Conservation (phyloP, 495 filamentous ascomycete genomes). For the Evansstolkia leycettana region DNA sequence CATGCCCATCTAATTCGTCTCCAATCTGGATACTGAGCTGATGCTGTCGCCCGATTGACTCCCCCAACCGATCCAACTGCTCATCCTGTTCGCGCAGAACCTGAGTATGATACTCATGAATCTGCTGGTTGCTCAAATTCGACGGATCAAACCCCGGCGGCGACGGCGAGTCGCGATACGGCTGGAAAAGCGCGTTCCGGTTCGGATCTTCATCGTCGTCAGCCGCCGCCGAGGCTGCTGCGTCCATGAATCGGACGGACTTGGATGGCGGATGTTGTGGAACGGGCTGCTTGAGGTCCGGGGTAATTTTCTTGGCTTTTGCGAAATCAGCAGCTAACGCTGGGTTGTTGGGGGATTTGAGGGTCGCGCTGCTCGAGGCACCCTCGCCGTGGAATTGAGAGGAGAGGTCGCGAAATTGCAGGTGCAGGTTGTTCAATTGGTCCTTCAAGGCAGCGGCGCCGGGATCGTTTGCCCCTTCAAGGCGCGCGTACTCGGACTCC, state of each 20-base stretch:
- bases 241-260: conserved; percentile 85
- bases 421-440: conserved; percentile 47
- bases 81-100: conserved; percentile 81
- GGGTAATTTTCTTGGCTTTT: conserved; percentile 35
- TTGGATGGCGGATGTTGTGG: conserved; percentile 46
- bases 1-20: conserved; percentile 86
- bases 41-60: conserved; percentile 80
- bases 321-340: conserved; percentile 54
- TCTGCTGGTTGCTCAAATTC: conserved; percentile 67
- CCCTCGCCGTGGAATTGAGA: conserved; percentile 51
- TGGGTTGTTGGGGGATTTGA: conserved; percentile 55
- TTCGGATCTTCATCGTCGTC: conserved; percentile 40
- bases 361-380: conserved; percentile 25
- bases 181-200: conserved; percentile 48
- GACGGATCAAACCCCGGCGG: conserved; percentile 51
- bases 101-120: conserved; percentile 71
- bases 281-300: conserved; percentile 34
- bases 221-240: conserved; percentile 35
- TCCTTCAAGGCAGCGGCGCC: conserved; percentile 53
- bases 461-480: conserved; percentile 48
- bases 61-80: conserved; percentile 75
- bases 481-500: conserved; percentile 49
- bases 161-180: conserved; percentile 48
- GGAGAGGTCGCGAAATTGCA: conserved; percentile 45
- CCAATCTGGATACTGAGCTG: conserved; percentile 94